Evolutionary conservation across 768 basidiomycete species (phyloP), one percentile per base, ranked within the genome.

Genomic region (Lanmaoa pseudosensibilis): DNA sequence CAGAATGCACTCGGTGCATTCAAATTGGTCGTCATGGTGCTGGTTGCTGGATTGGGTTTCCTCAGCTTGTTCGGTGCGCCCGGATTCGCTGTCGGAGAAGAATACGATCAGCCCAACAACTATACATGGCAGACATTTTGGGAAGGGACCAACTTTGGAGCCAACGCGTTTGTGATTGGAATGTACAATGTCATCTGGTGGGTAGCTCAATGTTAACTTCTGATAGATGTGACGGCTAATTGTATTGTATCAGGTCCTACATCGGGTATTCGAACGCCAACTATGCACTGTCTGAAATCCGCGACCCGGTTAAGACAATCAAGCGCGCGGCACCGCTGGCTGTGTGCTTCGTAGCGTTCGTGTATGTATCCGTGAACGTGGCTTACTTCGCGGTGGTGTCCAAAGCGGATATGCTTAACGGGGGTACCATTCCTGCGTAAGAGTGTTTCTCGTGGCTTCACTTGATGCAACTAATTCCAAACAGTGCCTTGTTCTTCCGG

Each of bases 351-450:
- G 83, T 89, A n/a, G 77, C 82, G 0, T 59, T 78, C 0, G 77
- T 85, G 6, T 91, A 91, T 61, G 44, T 90, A 33, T 73, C 81
- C 12, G 81, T 87, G 51, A 89, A 89, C 59, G 63, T 90, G 9
- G 87, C 88, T 6, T 92, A 90, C 67, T 88, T 88, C 63, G 82
- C 85, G 0, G 90, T 84, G 5, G 85, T 91, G 4, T 83, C 85
- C 12, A 88, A 86, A 65, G 72, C 75, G 8, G 87, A 90, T 57
- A 89, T 92, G 40, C 66, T 87, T 2, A 74, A 71, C n/a, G 84
- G 86, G 38, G 77, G 82, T 3, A 75, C 81, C 19, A 84, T 88
- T 49, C 81, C 87, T n/a, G 90, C 87, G 86, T 86, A 61, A 64
- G 84, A 72, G 4, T 12, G 15, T 51, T 36, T 23, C 16, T 33